A percentile compares a stretch with the other conserved stretches of the same genome.
Evolutionary conservation across 1,284 basidiomycete genomes (phyloP).

Genomic region (Sanghuangporus sanghuang): DNA sequence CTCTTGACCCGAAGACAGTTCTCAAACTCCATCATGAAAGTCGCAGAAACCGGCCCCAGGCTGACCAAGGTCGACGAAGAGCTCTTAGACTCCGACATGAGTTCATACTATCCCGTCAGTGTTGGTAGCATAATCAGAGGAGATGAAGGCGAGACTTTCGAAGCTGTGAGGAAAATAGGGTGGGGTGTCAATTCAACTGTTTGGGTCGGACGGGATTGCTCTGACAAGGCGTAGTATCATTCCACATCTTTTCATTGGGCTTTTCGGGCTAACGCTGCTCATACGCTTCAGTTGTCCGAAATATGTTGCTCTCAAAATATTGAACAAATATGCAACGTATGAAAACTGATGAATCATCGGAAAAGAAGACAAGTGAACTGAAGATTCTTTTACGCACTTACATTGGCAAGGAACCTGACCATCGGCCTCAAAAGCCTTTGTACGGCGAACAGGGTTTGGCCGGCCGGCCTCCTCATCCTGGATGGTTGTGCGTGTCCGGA

Average conservation of each 20-base stretch:
- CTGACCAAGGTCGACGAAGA: too few species aligned
- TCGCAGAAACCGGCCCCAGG: too few species aligned
- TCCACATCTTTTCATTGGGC: background rate
- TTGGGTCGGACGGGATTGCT: background rate
- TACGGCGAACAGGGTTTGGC: background rate
- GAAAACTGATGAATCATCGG: background rate
- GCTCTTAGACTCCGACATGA: background rate
- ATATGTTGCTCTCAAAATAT: background rate
- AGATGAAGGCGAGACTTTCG: background rate
- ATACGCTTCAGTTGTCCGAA: background rate
- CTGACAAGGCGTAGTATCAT: background rate
- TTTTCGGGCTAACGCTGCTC: background rate
- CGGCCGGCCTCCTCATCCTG: background rate
- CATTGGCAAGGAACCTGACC: background rate
- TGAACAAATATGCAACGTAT: background rate
- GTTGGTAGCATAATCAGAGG: background rate
- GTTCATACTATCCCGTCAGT: background rate
- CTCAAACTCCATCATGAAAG: too few species aligned
- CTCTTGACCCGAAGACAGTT: too few species aligned
- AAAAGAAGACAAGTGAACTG: background rate
- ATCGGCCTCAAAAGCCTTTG: background rate
- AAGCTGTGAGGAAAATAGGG: background rate
- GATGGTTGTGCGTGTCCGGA: background rate
- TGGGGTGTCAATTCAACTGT: background rate
- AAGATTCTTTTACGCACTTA: background rate